phyloP scores from a whole-genome alignment of 805 yeast genomes.

The Candida maris region DNA sequence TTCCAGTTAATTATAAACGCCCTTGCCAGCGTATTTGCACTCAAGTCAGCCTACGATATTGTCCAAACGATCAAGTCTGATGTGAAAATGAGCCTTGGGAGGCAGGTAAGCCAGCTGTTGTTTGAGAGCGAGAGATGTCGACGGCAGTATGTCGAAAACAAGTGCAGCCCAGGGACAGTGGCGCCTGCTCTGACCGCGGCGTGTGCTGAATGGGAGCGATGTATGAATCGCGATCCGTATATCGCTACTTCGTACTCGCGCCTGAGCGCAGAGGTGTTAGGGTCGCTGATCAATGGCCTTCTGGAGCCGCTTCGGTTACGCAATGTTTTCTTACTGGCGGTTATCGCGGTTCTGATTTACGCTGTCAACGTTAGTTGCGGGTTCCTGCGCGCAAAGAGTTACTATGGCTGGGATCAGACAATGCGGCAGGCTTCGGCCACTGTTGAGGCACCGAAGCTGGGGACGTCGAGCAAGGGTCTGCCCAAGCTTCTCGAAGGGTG shows the following conservation, averaged over 20 bases:
- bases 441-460: too few species aligned
- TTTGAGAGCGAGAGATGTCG: constrained; percentile 54
- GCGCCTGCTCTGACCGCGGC: constrained; percentile 56
- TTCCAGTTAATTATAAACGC: constrained; percentile 54
- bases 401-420: constrained; percentile 34
- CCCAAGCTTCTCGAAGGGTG: too few species aligned
- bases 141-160: constrained; percentile 48
- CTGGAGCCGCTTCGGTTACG: constrained; percentile 67
- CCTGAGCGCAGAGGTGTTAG: constrained; percentile 60
- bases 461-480: too few species aligned
- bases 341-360: constrained; percentile 41
- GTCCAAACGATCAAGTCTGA: constrained; percentile 52
- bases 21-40: constrained; percentile 40
- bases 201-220: constrained; percentile 61
- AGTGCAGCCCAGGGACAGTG: constrained; percentile 51
- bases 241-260: constrained; percentile 48
- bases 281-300: constrained; percentile 56
- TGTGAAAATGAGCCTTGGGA: constrained; percentile 47
- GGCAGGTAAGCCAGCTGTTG: constrained; percentile 41
- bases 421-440: too few species aligned
- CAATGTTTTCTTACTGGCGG: constrained; percentile 42
- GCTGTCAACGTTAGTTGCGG: constrained; percentile 65
- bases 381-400: constrained; percentile 53
- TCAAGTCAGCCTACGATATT: constrained; percentile 41
- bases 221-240: constrained; percentile 59